Evolutionary conservation across 768 basidiomycete species (phyloP), one percentile per base, ranked within the genome.

Genomic region (Albatrellus ellisii): DNA sequence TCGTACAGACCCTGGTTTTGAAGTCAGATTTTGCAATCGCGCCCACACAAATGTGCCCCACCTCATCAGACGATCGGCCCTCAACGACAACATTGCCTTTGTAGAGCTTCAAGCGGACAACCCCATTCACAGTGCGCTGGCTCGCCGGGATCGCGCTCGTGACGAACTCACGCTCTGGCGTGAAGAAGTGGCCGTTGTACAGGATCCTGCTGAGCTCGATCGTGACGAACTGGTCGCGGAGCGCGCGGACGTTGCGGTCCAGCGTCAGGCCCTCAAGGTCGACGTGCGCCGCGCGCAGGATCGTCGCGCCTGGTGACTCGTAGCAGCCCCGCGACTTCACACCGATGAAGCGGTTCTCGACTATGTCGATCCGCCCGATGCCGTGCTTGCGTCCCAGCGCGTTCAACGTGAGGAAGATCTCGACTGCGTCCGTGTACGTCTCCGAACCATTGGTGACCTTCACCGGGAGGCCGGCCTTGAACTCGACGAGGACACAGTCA

Each of bases 251-350:
- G 61, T 94, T 95, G 54, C 94, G 75, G 67, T 99, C 95, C 45
- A 98, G 75, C n/a, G 91, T 95, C 41, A 99, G 75, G 33, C 95
- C 95, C 62, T 98, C 95, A 52, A 99, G 65, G 53, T 99, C 95
- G 62, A 99, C 70, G 66, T 98, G 95, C 6, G 95, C 94, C 12
- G 72, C 79, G 46, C 95, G 87, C 36, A 99, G 71, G 65, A 98
- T 97, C 38, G 92, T 95, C 18, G 90, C 95, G 4, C 82, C 95
- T 12, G 95, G 95, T 1, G 86, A 83, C 63, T 99, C 95, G 69
- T 99, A 99, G 67, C 95, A 99, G n/a, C 95, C 95, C 25, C 95
- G 87, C 36, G 87, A 90, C 64, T 98, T 99, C 58, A 99, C 95
- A 43, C 95, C 95, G 59, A 98, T 97, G 69, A 95, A 99, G 41